A percentile compares a stretch with the other conserved stretches of the same genome.
Conservation (phyloP, 1,284 basidiomycete genomes). For the Ceratobasidium sp. region DNA sequence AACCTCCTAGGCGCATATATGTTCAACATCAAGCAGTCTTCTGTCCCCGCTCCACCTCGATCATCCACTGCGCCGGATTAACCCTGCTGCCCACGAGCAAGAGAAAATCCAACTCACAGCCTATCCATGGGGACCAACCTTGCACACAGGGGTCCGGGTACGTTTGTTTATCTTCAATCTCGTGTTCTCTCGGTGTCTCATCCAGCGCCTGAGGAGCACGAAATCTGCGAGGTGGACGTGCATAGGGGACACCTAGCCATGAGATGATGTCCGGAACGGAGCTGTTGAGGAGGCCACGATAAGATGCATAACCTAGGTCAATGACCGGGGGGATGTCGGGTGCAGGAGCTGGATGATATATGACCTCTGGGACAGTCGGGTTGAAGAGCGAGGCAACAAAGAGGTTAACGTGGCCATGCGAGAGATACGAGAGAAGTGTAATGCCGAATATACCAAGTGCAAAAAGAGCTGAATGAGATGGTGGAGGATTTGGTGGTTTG, state of each 20-base stretch:
- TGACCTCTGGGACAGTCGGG: neutral
- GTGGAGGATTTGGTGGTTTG: slow-evolving; percentile 18
- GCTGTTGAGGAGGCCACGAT: slow-evolving; percentile 65
- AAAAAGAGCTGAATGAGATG: slow-evolving; percentile 22
- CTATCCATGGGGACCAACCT: slow-evolving; percentile 19
- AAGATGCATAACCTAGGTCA: slow-evolving; percentile 54
- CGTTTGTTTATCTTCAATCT: slow-evolving; percentile 19
- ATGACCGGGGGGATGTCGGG: slow-evolving; percentile 33
- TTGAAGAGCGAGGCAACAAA: neutral
- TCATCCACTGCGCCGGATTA: slow-evolving; percentile 59
- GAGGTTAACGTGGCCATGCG: slow-evolving; percentile 2
- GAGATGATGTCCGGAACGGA: slow-evolving; percentile 60
- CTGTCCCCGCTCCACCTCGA: slow-evolving; percentile 71
- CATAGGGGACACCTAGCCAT: slow-evolving; percentile 66
- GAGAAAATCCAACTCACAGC: slow-evolving; percentile 4
- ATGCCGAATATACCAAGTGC: slow-evolving; percentile 13
- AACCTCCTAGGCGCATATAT: slow-evolving; percentile 58
- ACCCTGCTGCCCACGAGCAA: neutral
- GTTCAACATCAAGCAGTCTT: slow-evolving; percentile 65
- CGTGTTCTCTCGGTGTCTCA: slow-evolving; percentile 42
- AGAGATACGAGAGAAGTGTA: neutral
- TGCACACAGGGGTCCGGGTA: slow-evolving; percentile 43
- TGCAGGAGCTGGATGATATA: neutral
- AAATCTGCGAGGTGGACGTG: slow-evolving; percentile 61
- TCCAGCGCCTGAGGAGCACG: slow-evolving; percentile 59